Evolutionary conservation across 1,139 yeast species (phyloP), one percentile per base, ranked within the genome.

Genomic region (Eremothecium coryli): DNA sequence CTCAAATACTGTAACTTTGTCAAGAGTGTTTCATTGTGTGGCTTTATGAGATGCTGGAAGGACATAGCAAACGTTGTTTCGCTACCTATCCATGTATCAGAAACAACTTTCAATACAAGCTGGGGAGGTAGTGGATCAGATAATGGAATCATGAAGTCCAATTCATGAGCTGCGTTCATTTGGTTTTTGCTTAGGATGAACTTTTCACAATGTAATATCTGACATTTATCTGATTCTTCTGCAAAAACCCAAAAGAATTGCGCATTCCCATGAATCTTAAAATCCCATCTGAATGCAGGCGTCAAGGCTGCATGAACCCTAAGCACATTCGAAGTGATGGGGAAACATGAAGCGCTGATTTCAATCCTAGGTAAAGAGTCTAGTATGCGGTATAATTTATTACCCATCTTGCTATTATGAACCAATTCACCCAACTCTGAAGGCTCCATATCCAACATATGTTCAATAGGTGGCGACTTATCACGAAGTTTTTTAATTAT

Each of bases 221-320:
- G 73, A 1, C 81, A 71, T 32, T 77, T 76, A 36, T 81, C 79
- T 16, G 93, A 82, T 44, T 80, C 93, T 56, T 86, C 95, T 9
- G 88, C 93, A 48, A 90, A 70, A 3, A 93, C 68, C 98, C 98
- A 93, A 51, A 88, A 93, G 48, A 76, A 71, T 54, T 86, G 94
- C 3, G 84, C 81, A 43, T 70, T 73, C 0, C 95, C 95, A 56
- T 93, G 98, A 38, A 72, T 64, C 36, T 70, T 71, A 29, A 68
- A 74, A 56, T 84, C 95, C 97, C 97, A 90, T 3, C 65, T 61
- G 54, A 86, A 86, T 48, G 82, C 93, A 1, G 95, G 78, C 27
- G 68, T 74, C 18, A 90, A 61, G 14, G 62, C 64, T 1, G 84
- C 69, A 50, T 82, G 86, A 18, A 90, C 73, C 38, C 95, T 66